These are phyloP conservation scores for Saksenaea vasiformis DNA, from an alignment of 371 early-diverging fungal genomes.

Conservation along the genomic window DNA sequence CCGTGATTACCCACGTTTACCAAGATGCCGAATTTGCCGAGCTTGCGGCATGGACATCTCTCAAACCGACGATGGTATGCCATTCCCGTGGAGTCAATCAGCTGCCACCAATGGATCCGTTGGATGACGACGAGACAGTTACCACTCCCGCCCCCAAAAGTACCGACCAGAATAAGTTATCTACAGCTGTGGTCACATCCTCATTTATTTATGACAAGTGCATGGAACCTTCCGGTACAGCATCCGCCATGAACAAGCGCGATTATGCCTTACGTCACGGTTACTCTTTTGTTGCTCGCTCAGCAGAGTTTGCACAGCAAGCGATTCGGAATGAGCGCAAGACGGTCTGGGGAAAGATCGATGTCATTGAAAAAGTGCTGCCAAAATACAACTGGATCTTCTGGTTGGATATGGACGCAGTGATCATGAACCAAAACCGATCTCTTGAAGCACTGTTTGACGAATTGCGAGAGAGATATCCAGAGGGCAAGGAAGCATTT, in stretches of 20 bases:
- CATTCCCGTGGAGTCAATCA: neutral
- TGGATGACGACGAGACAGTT: slow-evolving; percentile 20
- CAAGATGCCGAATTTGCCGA: slow-evolving; percentile 33
- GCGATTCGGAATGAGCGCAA: slow-evolving; percentile 40
- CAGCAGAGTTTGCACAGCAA: slow-evolving; percentile 58
- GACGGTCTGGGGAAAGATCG: slow-evolving; percentile 64
- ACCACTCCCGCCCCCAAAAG: neutral
- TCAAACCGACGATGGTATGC: slow-evolving; percentile 11
- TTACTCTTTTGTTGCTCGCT: slow-evolving; percentile 57
- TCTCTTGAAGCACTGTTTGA: slow-evolving; percentile 38
- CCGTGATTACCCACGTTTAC: slow-evolving; percentile 28
- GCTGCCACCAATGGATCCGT: slow-evolving; percentile 15
- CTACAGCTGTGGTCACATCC: slow-evolving; percentile 55
- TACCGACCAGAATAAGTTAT: neutral
- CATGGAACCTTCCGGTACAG: slow-evolving; percentile 55
- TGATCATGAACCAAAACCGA: slow-evolving; percentile 44
- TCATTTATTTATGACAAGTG: slow-evolving; percentile 60
- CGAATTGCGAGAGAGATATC: slow-evolving; percentile 13
- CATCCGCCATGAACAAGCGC: slow-evolving; percentile 60
- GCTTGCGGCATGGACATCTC: slow-evolving; percentile 18
- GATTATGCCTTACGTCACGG: slow-evolving; percentile 51
- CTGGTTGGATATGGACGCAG: slow-evolving; percentile 70
- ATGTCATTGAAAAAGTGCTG: slow-evolving; percentile 54
- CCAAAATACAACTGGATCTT: slow-evolving; percentile 63
- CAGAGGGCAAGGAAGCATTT: slow-evolving; percentile 22